Percentiles rank a stretch among this genome's conserved stretches.
phyloP scores from a whole-genome alignment of 164 flowering plant species.

The Tinospora cordifolia region DNA sequence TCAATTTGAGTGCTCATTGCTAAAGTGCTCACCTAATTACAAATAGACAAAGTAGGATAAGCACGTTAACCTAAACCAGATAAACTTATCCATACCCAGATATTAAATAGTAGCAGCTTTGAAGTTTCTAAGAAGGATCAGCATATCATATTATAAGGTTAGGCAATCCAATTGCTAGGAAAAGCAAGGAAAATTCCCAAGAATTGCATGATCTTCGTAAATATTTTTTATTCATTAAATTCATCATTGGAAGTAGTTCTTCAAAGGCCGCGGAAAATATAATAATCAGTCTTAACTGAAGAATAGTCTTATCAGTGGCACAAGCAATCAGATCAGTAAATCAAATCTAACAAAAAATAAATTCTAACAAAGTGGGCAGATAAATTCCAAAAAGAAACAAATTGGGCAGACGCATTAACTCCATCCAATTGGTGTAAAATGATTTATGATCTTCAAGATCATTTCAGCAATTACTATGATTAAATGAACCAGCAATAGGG shows the following conservation, averaged over 20 bases:
- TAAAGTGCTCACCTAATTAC: neutral
- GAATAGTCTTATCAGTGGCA: no score
- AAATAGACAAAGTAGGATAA: neutral
- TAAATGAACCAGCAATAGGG: neutral
- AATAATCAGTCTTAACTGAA: no score
- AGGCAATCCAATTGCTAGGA: no score
- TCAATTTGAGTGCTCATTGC: constrained; percentile 29
- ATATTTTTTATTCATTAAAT: no score
- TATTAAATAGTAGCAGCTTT: neutral
- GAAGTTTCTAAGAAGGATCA: no score
- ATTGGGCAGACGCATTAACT: neutral
- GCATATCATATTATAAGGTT: no score
- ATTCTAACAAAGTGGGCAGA: neutral
- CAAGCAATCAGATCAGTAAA: neutral
- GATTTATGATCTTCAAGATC: neutral
- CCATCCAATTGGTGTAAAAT: neutral
- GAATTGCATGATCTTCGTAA: no score
- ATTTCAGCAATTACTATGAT: neutral
- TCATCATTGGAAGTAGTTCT: no score
- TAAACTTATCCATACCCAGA: neutral
- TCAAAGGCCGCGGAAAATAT: no score
- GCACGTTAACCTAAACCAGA: neutral
- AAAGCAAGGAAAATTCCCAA: no score
- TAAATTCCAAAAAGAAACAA: neutral
- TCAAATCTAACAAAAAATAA: no score